Evolutionary conservation across 2,329 filamentous ascomycete genomes (phyloP), one percentile per base, ranked within the genome.

Genomic region (Plectosphaerella cucumerina): DNA sequence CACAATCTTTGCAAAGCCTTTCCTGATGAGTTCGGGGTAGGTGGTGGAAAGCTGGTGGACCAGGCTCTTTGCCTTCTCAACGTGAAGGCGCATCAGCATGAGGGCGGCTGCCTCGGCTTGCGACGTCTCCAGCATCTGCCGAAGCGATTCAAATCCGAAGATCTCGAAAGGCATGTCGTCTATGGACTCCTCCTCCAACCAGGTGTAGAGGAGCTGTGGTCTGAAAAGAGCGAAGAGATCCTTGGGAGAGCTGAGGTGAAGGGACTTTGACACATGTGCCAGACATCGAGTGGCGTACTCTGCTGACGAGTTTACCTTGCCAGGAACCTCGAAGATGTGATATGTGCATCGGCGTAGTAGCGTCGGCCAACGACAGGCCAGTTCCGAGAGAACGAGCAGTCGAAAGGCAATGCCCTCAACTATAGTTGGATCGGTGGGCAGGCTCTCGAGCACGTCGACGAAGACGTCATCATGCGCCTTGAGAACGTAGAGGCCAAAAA

Each of bases 291-390:
- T 81, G 1, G 93, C 92, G 69, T 97, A 87, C 18, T 76, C 72
- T 18, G 78, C 75, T 6, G 87, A 87, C 11, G 72, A 69, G 3
- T 78, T 70, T 14, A 96, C 82, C 51, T 84, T 84, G 2, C 88
- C 90, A 2, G 92, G 89, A 0, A 87, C 90, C 65, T 97, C 94
- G 59, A 97, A 96, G 20, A 97, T 91, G 65, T 94, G 88, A 65
- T 97, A 99, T 17, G 96, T 88, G 57, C 90, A 91, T 56, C 88
- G 84, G 48, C 92, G 86, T 42, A 97, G 77, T 18, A 97, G 76
- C 1, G 92, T 96, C 53, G 90, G 85, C 89, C 93, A 97, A 47
- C 76, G 73, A 26, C 90, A 89, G 21, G 89, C 94, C 52, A 99
- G 72, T 50, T 84, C 84, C 1, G 87, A 82, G 11, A 97, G 72